A percentile compares a stretch with the other conserved stretches of the same genome.
Evolutionary conservation across 1,284 basidiomycete genomes (phyloP).

Genomic region (Gomphus bonarii): DNA sequence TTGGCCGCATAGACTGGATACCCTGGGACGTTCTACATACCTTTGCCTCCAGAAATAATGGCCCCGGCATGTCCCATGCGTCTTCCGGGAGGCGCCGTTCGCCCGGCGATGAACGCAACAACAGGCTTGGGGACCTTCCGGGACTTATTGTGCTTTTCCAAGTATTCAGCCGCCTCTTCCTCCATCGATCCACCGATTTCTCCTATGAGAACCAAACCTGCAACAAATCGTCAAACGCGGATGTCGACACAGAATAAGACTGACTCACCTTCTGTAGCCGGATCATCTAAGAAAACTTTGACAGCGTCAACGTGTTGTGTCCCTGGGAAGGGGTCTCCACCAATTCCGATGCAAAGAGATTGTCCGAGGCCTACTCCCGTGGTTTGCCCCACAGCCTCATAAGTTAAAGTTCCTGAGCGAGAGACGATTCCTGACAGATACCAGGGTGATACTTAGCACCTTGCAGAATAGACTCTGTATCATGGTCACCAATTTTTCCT

Average conservation of each 20-base stretch:
- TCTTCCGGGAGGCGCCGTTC: conserved; percentile 93
- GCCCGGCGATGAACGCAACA: conserved; percentile 95
- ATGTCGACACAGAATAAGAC: background rate
- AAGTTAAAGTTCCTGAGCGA: conserved; percentile 89
- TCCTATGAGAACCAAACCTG: conserved; percentile 94
- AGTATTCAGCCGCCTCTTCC: conserved; percentile 96
- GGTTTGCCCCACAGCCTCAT: conserved; percentile 91
- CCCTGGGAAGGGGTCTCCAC: conserved; percentile 98
- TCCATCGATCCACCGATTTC: conserved; percentile 99
- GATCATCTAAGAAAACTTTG: conserved; percentile 93
- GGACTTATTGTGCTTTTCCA: conserved; percentile 90
- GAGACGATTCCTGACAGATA: conserved; percentile 78
- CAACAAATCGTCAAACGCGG: background rate
- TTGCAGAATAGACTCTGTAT: background rate
- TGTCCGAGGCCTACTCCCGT: conserved; percentile 95
- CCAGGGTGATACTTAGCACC: background rate
- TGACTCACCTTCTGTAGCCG: conserved; percentile 72
- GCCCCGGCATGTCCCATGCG: conserved; percentile 99
- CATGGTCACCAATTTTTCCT: conserved; percentile 74
- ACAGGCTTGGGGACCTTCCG: conserved; percentile 87
- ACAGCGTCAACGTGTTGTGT: conserved; percentile 94
- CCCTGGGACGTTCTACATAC: conserved; percentile 26
- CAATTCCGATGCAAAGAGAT: conserved; percentile 94
- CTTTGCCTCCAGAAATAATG: conserved; percentile 97
- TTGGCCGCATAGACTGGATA: background rate